Base-by-base conservation (phyloP, 768 basidiomycete genomes). In the Chalciporus piperatus region DNA sequence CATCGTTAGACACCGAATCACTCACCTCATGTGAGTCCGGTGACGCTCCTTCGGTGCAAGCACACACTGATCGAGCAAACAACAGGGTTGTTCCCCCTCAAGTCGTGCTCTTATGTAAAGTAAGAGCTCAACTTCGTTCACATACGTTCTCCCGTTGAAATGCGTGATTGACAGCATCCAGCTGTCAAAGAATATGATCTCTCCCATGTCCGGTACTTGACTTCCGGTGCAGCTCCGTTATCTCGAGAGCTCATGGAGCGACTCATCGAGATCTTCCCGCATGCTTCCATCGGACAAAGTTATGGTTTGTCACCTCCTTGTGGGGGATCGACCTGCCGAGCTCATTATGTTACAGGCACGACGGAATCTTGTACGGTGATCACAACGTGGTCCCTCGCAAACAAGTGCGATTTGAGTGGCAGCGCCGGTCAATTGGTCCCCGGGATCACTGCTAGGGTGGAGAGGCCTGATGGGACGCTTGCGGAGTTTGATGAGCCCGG, bases 331-430 rank as follows among this genome's bases (percentile, higher is more conserved):
- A 1, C 11, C 8, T 46, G 3, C 19, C 19, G 8, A 4, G 22
- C 38, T 45, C 4, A 59, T 35, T 1, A 4, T 32, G 30, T 11
- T 7, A 8, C 41, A 84, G 84, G 86, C 19, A 74, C 84, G 52
- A 87, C 86, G 4, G 86, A 87, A 64, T 81, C 83, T 3, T 75
- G 73, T 51, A 79, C 82, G 0, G 75, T 80, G 0, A 62, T 86
- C 48, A 67, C 75, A 12, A 72, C 79, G 49, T 62, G 80, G 54
- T 75, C 75, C 25, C 68, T 70, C 60, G 44, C 73, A 70, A 58
- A 74, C 68, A 60, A 62, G 76, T 55, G 78, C 73, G 52, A 79
- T 72, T 2, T 70, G 30, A 70, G 77, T 28, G 85, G 85, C 12
- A 76, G 79, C 57, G 77, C 77, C 0, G 86, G 86, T 7, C 75